Percentiles rank a stretch among this genome's conserved stretches.
These are phyloP conservation scores for Russula sp. DNA, from an alignment of 768 basidiomycete genomes.

Conservation along the genomic window DNA sequence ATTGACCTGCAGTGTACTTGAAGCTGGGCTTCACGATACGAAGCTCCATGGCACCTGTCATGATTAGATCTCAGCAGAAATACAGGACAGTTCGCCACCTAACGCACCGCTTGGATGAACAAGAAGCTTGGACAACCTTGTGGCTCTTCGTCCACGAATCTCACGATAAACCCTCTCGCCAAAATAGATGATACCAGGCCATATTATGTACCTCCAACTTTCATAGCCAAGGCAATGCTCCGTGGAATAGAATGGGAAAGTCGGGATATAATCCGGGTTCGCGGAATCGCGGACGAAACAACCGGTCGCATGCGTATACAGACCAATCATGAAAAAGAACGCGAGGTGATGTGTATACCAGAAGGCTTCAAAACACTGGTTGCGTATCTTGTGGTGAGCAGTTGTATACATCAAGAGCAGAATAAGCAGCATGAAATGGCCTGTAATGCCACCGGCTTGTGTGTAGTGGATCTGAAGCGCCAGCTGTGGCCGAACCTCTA, in stretches of 20 bases:
- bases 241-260: constrained; percentile 85
- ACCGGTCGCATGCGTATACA: constrained; percentile 87
- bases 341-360: constrained; percentile 96
- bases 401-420: constrained; percentile 93
- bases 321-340: constrained; percentile 89
- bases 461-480: constrained; percentile 85
- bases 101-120: constrained; percentile 79
- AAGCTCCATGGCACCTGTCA: constrained; percentile 81
- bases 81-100: background rate
- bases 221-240: constrained; percentile 88
- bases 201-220: constrained; percentile 88
- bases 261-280: constrained; percentile 57
- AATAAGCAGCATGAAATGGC: constrained; percentile 91
- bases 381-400: constrained; percentile 81
- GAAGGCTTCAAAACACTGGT: constrained; percentile 91
- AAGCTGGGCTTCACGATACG: constrained; percentile 89
- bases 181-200: constrained; percentile 88
- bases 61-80: constrained; percentile 8
- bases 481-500: constrained; percentile 73
- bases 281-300: constrained; percentile 91
- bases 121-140: constrained; percentile 77
- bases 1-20: constrained; percentile 88
- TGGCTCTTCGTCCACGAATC: constrained; percentile 70
- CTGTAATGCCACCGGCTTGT: constrained; percentile 87
- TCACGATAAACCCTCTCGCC: constrained; percentile 82